Evolutionary conservation across 2,329 filamentous ascomycete species (phyloP).

Genomic region (Neocatenulostroma microsporum): DNA sequence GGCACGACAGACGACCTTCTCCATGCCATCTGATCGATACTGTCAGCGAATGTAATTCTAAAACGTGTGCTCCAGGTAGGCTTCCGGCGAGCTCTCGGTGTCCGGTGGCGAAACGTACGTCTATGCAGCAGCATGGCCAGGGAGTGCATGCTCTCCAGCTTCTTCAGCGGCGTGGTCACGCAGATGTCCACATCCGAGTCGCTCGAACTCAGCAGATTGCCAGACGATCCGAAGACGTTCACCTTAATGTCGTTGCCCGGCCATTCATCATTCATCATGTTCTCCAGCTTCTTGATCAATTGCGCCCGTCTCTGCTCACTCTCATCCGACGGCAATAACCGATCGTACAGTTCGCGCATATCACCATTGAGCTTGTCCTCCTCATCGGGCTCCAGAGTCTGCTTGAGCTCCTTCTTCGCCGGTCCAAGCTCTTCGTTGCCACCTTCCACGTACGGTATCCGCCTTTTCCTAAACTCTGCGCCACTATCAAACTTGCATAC

Average conservation of each 20-base stretch:
- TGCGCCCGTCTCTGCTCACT: conserved; percentile 67
- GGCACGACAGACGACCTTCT: conserved; percentile 89
- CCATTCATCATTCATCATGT: conserved; percentile 83
- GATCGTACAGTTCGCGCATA: conserved; percentile 77
- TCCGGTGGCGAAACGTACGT: conserved; percentile 51
- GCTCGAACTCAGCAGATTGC: conserved; percentile 87
- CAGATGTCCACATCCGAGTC: conserved; percentile 98
- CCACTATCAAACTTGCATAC: conserved; percentile 84
- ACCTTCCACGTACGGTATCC: conserved; percentile 78
- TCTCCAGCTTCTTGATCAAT: conserved; percentile 81
- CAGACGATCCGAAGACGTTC: conserved; percentile 94
- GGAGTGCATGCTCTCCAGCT: conserved; percentile 81
- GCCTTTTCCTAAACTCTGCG: conserved; percentile 68
- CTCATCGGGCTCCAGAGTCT: conserved; percentile 61
- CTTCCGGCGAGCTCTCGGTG: not conserved
- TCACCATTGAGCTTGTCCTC: conserved; percentile 69
- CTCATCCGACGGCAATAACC: conserved; percentile 71
- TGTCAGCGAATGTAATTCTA: conserved; percentile 15
- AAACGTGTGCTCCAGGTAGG: not conserved
- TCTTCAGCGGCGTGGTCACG: conserved; percentile 84
- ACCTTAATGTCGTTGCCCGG: conserved; percentile 84
- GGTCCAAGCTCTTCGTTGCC: conserved; percentile 72
- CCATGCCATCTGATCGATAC: conserved; percentile 71
- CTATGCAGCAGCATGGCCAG: conserved; percentile 78
- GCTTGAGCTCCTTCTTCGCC: conserved; percentile 61